Conservation (phyloP, 805 yeast species). For the Priceomyces medius region DNA sequence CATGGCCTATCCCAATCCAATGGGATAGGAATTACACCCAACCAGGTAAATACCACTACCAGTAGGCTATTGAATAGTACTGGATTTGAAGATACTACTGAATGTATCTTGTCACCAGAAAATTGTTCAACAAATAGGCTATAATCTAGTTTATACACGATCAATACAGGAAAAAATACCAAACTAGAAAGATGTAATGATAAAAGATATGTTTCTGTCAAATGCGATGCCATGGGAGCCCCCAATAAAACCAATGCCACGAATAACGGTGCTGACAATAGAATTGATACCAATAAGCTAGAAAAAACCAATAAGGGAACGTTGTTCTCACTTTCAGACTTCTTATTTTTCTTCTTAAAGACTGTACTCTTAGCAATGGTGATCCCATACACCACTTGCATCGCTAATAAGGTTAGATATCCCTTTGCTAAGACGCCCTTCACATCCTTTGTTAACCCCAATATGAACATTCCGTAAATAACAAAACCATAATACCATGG, state of each 20-base stretch:
- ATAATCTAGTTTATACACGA: slow-evolving; percentile 52
- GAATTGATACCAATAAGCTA: slow-evolving; percentile 28
- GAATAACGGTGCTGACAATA: slow-evolving; percentile 40
- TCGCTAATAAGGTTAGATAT: slow-evolving; percentile 19
- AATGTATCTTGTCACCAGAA: slow-evolving; percentile 19
- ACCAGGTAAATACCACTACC: slow-evolving; percentile 70
- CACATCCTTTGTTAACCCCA: slow-evolving; percentile 28
- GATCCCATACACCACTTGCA: slow-evolving; percentile 25
- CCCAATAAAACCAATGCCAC: slow-evolving; percentile 62
- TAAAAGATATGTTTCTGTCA: slow-evolving; percentile 56
- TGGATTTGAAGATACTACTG: slow-evolving; percentile 22
- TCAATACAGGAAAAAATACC: slow-evolving; percentile 62
- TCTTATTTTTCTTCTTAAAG: slow-evolving; percentile 5
- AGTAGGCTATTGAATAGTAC: slow-evolving; percentile 27
- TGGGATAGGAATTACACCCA: slow-evolving; percentile 92
- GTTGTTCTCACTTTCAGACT: slow-evolving; percentile 13
- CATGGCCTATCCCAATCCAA: slow-evolving; percentile 97
- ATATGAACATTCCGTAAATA: slow-evolving; percentile 27
- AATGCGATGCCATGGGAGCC: slow-evolving; percentile 64
- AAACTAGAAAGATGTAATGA: slow-evolving; percentile 62
- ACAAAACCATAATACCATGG: slow-evolving; percentile 32
- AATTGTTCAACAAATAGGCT: slow-evolving; percentile 28
- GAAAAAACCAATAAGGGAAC: slow-evolving; percentile 24
- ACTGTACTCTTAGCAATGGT: slow-evolving; percentile 12
- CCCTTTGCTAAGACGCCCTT: slow-evolving; percentile 25